phyloP scores from a whole-genome alignment of 148 eudicot species.

The Heliosperma pusillum region DNA sequence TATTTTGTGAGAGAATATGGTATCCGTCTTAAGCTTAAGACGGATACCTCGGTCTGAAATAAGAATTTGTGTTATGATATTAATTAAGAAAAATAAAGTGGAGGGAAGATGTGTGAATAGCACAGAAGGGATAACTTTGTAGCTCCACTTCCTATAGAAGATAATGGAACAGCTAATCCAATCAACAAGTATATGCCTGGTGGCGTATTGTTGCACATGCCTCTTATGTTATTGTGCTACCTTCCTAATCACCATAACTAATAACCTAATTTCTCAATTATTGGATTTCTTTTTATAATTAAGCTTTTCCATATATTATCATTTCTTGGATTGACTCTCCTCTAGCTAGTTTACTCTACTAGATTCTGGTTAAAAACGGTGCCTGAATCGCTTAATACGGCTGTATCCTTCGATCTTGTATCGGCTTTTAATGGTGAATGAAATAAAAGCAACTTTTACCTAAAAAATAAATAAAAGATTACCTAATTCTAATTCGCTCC shows the following conservation, averaged over 20 bases:
- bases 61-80: too few species aligned
- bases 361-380: too few species aligned
- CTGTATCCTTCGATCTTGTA: too few species aligned
- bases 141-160: conserved; percentile 22
- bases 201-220: conserved; percentile 29
- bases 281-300: conserved; percentile 13
- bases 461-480: too few species aligned
- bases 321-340: conserved; percentile 23
- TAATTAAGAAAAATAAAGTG: background rate
- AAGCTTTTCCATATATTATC: background rate
- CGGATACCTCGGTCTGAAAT: too few species aligned
- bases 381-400: too few species aligned
- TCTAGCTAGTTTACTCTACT: too few species aligned
- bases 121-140: conserved; percentile 30
- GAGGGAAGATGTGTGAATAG: conserved; percentile 26
- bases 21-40: too few species aligned
- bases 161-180: conserved; percentile 28
- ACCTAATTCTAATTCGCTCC: background rate
- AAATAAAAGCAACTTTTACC: too few species aligned
- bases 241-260: conserved; percentile 20
- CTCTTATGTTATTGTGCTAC: conserved; percentile 15
- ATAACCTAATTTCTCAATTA: conserved; percentile 26
- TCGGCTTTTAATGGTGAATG: too few species aligned
- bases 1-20: too few species aligned
- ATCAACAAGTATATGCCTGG: conserved; percentile 15